Conservation (phyloP, 1,284 basidiomycete genomes). For the Bjerkandera adusta region DNA sequence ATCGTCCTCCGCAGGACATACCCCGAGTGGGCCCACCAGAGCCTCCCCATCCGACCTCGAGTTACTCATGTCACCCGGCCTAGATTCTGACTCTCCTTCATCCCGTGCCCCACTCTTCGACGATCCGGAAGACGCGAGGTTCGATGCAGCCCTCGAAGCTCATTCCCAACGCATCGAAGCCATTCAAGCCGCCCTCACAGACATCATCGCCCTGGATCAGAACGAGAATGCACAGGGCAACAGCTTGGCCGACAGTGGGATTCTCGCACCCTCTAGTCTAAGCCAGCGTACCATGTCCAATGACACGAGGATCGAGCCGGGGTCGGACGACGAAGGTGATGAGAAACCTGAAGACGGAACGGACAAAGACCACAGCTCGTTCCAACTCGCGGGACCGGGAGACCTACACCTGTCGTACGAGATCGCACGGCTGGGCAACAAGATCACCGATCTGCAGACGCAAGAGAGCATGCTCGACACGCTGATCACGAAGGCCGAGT, state of each 20-base stretch:
- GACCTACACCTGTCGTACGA: constrained; percentile 85
- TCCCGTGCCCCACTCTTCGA: constrained; percentile 77
- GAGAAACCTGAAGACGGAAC: constrained; percentile 43
- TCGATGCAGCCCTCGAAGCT: constrained; percentile 61
- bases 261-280: constrained; percentile 15
- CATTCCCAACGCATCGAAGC: constrained; percentile 79
- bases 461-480: constrained; percentile 85
- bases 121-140: constrained; percentile 61
- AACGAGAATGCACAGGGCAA: constrained; percentile 37
- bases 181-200: constrained; percentile 90
- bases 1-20: constrained; percentile 2
- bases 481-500: constrained; percentile 89
- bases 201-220: constrained; percentile 84
- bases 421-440: constrained; percentile 72
- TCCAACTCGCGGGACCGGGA: constrained; percentile 78
- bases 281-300: constrained; percentile 22
- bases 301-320: constrained; percentile 33
- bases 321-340: constrained; percentile 33
- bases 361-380: constrained; percentile 47
- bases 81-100: constrained; percentile 44
- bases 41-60: constrained; percentile 61
- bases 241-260: constrained; percentile 18
- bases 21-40: constrained; percentile 25
- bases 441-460: constrained; percentile 72
- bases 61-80: constrained; percentile 71